A percentile compares a stretch with the other conserved stretches of the same genome.
Evolutionary conservation across 139 green algal species (phyloP).

Genomic region (Auxenochlorella pyrenoidosa): DNA sequence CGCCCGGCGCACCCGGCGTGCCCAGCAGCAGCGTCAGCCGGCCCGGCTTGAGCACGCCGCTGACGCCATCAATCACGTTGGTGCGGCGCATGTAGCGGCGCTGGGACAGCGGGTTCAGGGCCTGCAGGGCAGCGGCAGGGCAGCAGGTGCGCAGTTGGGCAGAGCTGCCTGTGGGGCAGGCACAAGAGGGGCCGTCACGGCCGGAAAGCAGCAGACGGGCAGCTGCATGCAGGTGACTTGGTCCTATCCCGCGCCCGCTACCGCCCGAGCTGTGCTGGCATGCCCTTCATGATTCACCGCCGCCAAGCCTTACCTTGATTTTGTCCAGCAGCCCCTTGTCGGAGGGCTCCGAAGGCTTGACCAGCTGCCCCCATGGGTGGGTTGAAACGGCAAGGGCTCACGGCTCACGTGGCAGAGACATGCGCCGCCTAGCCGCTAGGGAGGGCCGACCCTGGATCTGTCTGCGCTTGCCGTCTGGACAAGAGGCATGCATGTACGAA

Average conservation of each 20-base stretch:
- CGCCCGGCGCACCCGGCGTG: slow-evolving; percentile 44
- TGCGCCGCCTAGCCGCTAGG: too few species aligned
- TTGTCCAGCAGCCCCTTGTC: too few species aligned
- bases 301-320: too few species aligned
- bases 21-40: slow-evolving; percentile 76
- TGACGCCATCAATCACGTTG: slow-evolving; percentile 50
- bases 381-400: too few species aligned
- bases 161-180: neutral
- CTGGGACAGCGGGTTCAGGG: neutral
- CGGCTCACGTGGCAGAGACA: too few species aligned
- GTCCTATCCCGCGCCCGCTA: too few species aligned
- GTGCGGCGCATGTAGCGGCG: neutral
- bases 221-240: neutral
- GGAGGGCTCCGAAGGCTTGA: neutral
- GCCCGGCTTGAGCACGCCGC: slow-evolving; percentile 53
- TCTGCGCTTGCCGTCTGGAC: too few species aligned
- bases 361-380: neutral
- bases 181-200: neutral
- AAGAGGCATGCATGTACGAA: neutral
- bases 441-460: too few species aligned
- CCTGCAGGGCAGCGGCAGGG: neutral
- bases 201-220: neutral
- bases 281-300: too few species aligned
- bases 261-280: neutral
- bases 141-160: neutral